Conservation (phyloP, 257 asterid genomes). For the Solanum lycopersicoides region DNA sequence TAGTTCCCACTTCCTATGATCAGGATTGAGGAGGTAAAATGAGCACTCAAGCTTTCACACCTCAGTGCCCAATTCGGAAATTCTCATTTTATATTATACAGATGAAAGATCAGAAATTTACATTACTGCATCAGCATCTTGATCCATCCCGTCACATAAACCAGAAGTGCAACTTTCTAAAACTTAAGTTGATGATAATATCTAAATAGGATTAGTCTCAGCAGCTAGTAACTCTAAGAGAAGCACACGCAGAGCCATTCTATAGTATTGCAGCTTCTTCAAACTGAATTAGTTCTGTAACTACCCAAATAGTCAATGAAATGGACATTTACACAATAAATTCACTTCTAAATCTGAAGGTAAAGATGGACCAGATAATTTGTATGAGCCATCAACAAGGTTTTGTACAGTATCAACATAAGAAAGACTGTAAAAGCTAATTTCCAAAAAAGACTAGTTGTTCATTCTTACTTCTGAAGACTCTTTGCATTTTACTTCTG, state of each 20-base stretch:
- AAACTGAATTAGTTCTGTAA: not conserved
- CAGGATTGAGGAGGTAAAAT: not conserved
- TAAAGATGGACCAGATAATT: not conserved
- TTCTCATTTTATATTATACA: not conserved
- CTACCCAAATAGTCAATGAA: not conserved
- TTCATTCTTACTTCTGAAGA: not conserved
- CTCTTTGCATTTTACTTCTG: not conserved
- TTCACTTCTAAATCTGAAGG: not conserved
- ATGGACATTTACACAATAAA: not conserved
- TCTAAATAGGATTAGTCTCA: not conserved
- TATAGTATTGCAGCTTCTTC: not conserved
- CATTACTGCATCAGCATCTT: not conserved
- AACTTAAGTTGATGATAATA: not conserved
- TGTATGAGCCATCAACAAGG: not conserved
- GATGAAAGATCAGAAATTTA: not conserved
- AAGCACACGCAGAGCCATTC: not conserved
- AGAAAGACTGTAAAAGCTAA: not conserved
- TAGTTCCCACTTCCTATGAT: not conserved
- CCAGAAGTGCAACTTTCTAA: not conserved
- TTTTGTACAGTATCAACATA: not conserved
- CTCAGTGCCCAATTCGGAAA: not conserved
- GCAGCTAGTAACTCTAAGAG: not conserved
- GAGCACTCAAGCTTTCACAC: not conserved
- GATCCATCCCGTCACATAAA: not conserved
- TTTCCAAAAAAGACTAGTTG: not conserved